Evolutionary conservation across 805 yeast species (phyloP).

Genomic region (Saccharomycopsis fodiens): DNA sequence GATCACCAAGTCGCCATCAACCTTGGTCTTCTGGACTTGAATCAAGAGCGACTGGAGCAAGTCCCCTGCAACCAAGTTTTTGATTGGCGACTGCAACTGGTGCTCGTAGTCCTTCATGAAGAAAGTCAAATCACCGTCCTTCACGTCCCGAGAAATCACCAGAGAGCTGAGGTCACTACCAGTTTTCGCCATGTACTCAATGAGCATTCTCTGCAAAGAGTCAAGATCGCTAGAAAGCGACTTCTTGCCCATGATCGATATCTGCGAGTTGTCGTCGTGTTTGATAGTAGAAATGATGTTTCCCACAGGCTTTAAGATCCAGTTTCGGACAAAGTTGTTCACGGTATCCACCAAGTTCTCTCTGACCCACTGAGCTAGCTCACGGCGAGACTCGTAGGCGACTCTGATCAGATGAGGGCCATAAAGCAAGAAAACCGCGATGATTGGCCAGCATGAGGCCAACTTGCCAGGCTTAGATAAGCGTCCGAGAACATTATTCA

Average conservation of each 20-base stretch:
- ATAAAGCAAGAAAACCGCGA: slow-evolving; percentile 34
- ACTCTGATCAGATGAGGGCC: slow-evolving; percentile 45
- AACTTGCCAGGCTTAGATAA: slow-evolving; percentile 32
- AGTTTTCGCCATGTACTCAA: slow-evolving; percentile 40
- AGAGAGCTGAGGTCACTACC: slow-evolving; percentile 17
- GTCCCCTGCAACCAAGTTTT: slow-evolving; percentile 57
- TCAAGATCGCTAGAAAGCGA: slow-evolving; percentile 71
- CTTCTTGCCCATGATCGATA: slow-evolving; percentile 73
- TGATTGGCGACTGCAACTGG: slow-evolving; percentile 64
- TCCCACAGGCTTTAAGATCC: slow-evolving; percentile 73
- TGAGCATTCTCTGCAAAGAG: slow-evolving; percentile 82
- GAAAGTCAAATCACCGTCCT: slow-evolving; percentile 69
- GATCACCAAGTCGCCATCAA: slow-evolving; percentile 86
- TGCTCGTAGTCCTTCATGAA: slow-evolving; percentile 76
- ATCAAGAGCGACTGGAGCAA: slow-evolving; percentile 72
- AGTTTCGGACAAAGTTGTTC: slow-evolving; percentile 63
- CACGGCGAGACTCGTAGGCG: slow-evolving; percentile 43
- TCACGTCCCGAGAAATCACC: slow-evolving; percentile 29
- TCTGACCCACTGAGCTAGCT: slow-evolving; percentile 48
- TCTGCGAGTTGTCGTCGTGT: slow-evolving; percentile 66
- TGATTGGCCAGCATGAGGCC: slow-evolving; percentile 62
- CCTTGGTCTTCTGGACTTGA: slow-evolving; percentile 93
- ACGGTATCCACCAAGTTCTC: slow-evolving; percentile 57
- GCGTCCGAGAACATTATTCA: not conserved
- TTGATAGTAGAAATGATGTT: slow-evolving; percentile 74